Evolutionary conservation across 108 stramenopile genomes (phyloP), one percentile per base, ranked within the genome.

Genomic region (Cylindrotheca closterium): DNA sequence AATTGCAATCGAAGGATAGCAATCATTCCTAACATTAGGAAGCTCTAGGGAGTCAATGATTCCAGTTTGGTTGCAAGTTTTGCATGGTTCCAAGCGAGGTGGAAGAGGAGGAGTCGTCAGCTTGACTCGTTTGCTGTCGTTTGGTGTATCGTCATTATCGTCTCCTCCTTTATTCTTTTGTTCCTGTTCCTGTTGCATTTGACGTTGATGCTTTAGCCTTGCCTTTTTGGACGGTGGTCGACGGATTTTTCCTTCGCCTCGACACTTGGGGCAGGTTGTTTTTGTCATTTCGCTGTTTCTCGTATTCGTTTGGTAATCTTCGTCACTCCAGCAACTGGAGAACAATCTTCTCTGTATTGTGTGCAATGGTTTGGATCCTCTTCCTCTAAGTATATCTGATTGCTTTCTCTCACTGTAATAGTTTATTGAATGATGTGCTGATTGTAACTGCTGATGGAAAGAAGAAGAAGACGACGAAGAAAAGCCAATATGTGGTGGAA

Each of bases 191-290:
- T 45, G 21, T 47, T 54, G 47, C 22, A 37, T 4, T 37, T 50
- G 24, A 49, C 63, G 45, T 28, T 59, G 29, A 19, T 53, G 47
- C 32, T 51, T 71, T 59, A 75, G 62, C 30, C 80, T 75, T 30
- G 81, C 74, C 31, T 83, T 86, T 54, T 71, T 75, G 23, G 82
- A 79, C 4, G 78, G 65, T 10, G 60, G 34, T 31, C 55, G 70
- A 30, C 68, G 50, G 23, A 87, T 51, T 46, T 73, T 80, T 7
- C 83, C 83, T 67, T 87, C 81, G 3, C 86, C 86, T 42, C 57
- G 55, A 60, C 86, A 87, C 49, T 78, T 82, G 15, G 73, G 50
- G 30, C 86, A 87, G 1, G 30, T 30, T 5, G 51, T 52, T 23
- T 23, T 23, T 52, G 37, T 42, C 37, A 42, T 42, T 7, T 15